phyloP scores from a whole-genome alignment of 495 filamentous ascomycete genomes.

The Aspergillus cavernicola region DNA sequence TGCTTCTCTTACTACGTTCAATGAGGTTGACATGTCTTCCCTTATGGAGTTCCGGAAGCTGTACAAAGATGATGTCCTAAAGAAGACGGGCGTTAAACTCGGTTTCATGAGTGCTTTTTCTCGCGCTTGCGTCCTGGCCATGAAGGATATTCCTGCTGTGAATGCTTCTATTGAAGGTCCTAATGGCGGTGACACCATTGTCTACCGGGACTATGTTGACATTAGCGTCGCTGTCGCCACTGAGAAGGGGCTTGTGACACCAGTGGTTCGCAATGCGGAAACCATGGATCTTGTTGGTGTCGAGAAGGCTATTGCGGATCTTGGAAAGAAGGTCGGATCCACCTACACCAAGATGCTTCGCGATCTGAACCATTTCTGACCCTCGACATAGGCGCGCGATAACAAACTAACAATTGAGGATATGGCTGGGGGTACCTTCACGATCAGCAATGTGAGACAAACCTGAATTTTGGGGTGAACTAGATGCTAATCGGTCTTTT shows the following conservation, averaged over 20 bases:
- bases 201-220: slow-evolving; percentile 97
- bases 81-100: slow-evolving; percentile 95
- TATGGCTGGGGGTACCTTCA: slow-evolving; percentile 98
- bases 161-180: slow-evolving; percentile 97
- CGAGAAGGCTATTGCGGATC: slow-evolving; percentile 85
- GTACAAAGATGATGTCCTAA: slow-evolving; percentile 94
- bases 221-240: slow-evolving; percentile 97
- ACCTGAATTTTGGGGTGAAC: neutral
- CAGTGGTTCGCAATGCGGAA: slow-evolving; percentile 93
- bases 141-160: slow-evolving; percentile 92
- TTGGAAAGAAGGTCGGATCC: slow-evolving; percentile 80
- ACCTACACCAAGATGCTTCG: neutral
- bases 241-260: slow-evolving; percentile 95
- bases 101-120: slow-evolving; percentile 99
- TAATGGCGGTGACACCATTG: slow-evolving; percentile 92
- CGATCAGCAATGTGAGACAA: slow-evolving; percentile 81
- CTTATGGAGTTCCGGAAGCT: slow-evolving; percentile 95
- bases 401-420: slow-evolving; percentile 98
- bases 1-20: slow-evolving; percentile 95
- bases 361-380: neutral
- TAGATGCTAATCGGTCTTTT: slow-evolving; percentile 20
- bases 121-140: slow-evolving; percentile 83
- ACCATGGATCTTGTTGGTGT: slow-evolving; percentile 81
- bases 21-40: slow-evolving; percentile 98
- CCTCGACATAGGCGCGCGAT: slow-evolving; percentile 67